phyloP scores from a whole-genome alignment of 257 asterid species.

The Nicotiana undulata region DNA sequence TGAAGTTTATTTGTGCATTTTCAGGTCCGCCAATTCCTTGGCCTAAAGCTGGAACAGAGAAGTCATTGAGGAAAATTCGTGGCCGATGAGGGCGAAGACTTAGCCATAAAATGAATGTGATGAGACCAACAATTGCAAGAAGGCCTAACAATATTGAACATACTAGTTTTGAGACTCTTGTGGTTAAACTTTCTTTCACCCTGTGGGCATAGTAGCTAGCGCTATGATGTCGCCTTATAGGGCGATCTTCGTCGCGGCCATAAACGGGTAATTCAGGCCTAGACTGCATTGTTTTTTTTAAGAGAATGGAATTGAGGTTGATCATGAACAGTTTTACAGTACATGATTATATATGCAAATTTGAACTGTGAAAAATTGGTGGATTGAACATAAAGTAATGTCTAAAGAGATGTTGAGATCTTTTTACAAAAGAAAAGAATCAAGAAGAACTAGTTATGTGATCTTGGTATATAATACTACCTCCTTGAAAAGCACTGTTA shows the following conservation, averaged over 20 bases:
- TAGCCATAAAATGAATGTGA: constrained; percentile 78
- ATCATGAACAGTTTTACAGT: background rate
- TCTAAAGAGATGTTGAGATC: background rate
- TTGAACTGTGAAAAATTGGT: background rate
- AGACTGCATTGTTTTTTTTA: constrained; percentile 24
- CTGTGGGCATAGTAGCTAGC: constrained; percentile 71
- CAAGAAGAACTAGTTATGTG: background rate
- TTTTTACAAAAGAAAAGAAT: background rate
- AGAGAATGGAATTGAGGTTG: background rate
- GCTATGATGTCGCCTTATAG: constrained; percentile 48
- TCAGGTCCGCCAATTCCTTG: constrained; percentile 24
- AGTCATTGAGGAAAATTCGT: constrained; percentile 46
- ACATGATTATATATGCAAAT: background rate
- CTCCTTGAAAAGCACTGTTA: background rate
- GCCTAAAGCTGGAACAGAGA: constrained; percentile 44
- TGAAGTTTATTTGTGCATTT: constrained; percentile 42
- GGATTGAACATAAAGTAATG: background rate
- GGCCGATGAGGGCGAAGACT: constrained; percentile 97
- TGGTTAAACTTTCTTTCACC: constrained; percentile 70
- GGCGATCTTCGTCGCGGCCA: constrained; percentile 9
- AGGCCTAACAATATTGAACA: constrained; percentile 58
- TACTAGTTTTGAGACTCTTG: constrained; percentile 60
- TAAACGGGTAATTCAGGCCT: constrained; percentile 26
- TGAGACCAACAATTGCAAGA: constrained; percentile 53
- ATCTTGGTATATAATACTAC: background rate